phyloP scores from a whole-genome alignment of 148 eudicot species.

The Rhododendron griersonianum region DNA sequence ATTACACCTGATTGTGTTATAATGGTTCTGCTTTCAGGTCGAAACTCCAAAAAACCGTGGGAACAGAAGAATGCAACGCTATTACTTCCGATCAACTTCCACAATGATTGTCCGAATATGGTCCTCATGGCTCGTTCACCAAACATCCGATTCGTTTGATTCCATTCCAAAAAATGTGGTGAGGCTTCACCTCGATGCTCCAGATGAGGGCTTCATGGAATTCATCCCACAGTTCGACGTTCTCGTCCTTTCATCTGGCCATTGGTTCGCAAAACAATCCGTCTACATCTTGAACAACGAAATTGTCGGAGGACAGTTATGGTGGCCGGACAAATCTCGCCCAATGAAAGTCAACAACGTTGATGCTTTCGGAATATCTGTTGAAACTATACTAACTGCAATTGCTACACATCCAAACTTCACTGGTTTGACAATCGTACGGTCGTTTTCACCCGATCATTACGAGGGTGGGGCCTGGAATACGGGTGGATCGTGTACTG shows the following conservation, averaged over 20 bases:
- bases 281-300: constrained; percentile 69
- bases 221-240: constrained; percentile 56
- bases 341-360: constrained; percentile 51
- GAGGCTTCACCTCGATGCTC: constrained; percentile 81
- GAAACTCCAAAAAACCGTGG: constrained; percentile 92
- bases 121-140: constrained; percentile 97
- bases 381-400: constrained; percentile 68
- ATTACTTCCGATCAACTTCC: constrained; percentile 67
- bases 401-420: constrained; percentile 59
- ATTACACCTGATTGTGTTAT: not conserved
- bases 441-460: constrained; percentile 89
- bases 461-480: constrained; percentile 98
- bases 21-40: constrained; percentile 29
- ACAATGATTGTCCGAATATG: constrained; percentile 83
- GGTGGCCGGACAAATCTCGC: constrained; percentile 60
- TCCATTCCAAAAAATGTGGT: constrained; percentile 51
- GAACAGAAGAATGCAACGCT: constrained; percentile 83
- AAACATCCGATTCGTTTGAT: constrained; percentile 53
- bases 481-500: constrained; percentile 93
- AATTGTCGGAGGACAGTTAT: constrained; percentile 85
- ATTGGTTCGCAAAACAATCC: constrained; percentile 94
- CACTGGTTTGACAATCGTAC: constrained; percentile 70
- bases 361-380: constrained; percentile 80
- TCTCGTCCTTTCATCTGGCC: constrained; percentile 88
- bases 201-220: constrained; percentile 71